A percentile compares a stretch with the other conserved stretches of the same genome.
Conservation (phyloP, 306 rosid species). For the Prinsepia uniflora region DNA sequence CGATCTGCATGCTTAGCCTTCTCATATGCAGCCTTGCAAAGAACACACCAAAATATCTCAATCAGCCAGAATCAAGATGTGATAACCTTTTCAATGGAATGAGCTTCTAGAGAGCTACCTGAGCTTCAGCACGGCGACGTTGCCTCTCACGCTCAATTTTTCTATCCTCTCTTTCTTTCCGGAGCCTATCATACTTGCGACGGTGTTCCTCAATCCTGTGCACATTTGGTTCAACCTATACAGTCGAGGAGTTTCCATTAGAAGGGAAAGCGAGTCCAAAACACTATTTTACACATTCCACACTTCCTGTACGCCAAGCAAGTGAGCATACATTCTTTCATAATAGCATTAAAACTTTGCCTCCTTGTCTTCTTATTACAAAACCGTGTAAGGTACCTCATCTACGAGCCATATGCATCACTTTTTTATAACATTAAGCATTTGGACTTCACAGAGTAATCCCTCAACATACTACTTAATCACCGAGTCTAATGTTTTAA, state of each 20-base stretch:
- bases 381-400: not conserved
- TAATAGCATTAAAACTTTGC: not conserved
- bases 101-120: constrained; percentile 41
- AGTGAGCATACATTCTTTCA: not conserved
- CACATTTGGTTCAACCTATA: constrained; percentile 84
- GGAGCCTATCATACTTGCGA: constrained; percentile 84
- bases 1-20: constrained; percentile 77
- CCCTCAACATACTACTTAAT: not conserved
- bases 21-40: constrained; percentile 78
- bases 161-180: constrained; percentile 72
- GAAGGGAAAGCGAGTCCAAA: not conserved
- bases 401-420: not conserved
- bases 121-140: constrained; percentile 80
- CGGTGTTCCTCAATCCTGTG: constrained; percentile 88
- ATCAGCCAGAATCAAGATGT: constrained; percentile 8
- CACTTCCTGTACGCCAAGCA: constrained; percentile 17
- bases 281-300: not conserved
- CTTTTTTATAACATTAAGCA: not conserved
- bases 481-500: too few relatives aligned
- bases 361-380: not conserved
- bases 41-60: constrained; percentile 20
- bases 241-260: not conserved
- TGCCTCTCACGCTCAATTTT: constrained; percentile 58
- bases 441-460: not conserved
- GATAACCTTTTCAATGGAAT: not conserved